Conservation (phyloP, 176 grass and related monocot genomes). For the Musa acuminata region DNA sequence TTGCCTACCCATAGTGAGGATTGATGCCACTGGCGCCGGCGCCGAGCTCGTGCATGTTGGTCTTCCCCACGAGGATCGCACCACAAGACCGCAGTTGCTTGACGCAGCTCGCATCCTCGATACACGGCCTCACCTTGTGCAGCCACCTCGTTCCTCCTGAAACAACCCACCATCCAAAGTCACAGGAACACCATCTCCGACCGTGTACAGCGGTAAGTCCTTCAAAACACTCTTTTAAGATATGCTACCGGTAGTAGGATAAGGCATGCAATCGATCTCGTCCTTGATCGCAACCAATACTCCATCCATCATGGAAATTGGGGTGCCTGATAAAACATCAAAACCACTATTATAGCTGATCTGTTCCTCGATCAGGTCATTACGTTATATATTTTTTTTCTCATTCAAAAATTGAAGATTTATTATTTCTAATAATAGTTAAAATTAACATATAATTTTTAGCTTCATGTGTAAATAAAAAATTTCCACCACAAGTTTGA, state of each 20-base stretch:
- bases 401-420: no score
- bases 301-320: conserved; percentile 71
- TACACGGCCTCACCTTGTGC: conserved; percentile 41
- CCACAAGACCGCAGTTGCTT: conserved; percentile 72
- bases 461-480: no score
- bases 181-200: neutral
- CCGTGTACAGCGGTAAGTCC: no score
- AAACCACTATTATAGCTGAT: neutral
- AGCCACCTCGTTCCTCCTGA: conserved; percentile 78
- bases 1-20: conserved; percentile 37
- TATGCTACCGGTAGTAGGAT: conserved; percentile 58
- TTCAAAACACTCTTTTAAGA: no score
- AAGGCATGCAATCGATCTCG: conserved; percentile 82
- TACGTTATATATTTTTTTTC: no score
- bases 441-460: no score
- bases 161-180: neutral
- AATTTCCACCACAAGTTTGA: no score
- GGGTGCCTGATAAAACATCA: conserved; percentile 30
- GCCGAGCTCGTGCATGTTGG: conserved; percentile 97
- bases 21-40: conserved; percentile 55
- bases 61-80: conserved; percentile 60
- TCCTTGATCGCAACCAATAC: conserved; percentile 75
- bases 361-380: no score
- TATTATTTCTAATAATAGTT: no score
- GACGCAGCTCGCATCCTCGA: conserved; percentile 55